Evolutionary conservation across 805 yeast species (phyloP).

Genomic region (Starmerella vaccinii): DNA sequence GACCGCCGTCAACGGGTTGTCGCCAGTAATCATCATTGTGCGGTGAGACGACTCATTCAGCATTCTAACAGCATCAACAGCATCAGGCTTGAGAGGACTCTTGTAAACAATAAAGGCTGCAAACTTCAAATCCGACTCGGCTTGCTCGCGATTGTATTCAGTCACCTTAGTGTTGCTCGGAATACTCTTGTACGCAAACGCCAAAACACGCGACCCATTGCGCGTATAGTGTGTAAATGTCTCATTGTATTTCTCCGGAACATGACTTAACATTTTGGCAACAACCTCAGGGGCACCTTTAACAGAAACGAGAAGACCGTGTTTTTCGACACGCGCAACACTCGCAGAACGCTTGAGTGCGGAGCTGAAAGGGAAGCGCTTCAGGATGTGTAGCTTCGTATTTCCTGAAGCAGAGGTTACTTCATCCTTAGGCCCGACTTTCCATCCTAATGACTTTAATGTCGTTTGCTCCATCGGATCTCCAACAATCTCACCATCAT

Average conservation of each 20-base stretch:
- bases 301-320: constrained; percentile 56
- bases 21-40: constrained; percentile 97
- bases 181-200: constrained; percentile 76
- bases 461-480: constrained; percentile 99
- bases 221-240: constrained; percentile 84
- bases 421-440: constrained; percentile 63
- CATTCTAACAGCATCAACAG: constrained; percentile 81
- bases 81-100: constrained; percentile 92
- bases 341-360: constrained; percentile 92
- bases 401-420: constrained; percentile 40
- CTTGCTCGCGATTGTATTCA: constrained; percentile 58
- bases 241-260: constrained; percentile 74
- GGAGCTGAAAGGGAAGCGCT: constrained; percentile 95
- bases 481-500: constrained; percentile 96
- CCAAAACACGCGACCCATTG: constrained; percentile 91
- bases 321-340: constrained; percentile 44
- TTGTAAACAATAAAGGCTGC: constrained; percentile 95
- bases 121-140: constrained; percentile 65
- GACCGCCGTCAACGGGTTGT: constrained; percentile 94
- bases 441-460: constrained; percentile 77
- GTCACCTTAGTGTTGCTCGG: constrained; percentile 40
- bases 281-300: constrained; percentile 99
- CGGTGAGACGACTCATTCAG: constrained; percentile 91
- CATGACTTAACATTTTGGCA: constrained; percentile 55
- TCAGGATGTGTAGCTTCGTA: constrained; percentile 58